These are phyloP conservation scores for Microstegium vimineum DNA, from an alignment of 176 grass and related monocot genomes.

Conservation along the genomic window DNA sequence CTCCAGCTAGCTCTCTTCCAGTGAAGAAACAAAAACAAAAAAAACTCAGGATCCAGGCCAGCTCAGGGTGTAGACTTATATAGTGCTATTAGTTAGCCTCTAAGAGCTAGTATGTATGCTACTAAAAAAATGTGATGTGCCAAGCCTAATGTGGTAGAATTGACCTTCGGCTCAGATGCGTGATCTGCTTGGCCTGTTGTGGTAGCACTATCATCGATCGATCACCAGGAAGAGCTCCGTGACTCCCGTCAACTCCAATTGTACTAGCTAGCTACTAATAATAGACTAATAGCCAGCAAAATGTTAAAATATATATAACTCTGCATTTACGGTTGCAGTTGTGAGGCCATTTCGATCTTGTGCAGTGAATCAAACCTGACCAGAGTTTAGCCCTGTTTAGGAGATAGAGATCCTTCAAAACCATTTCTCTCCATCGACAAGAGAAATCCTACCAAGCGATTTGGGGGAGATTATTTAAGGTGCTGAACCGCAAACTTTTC, in stretches of 20 bases:
- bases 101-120: conserved; percentile 20
- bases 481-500: background rate
- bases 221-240: conserved; percentile 12
- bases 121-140: background rate
- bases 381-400: background rate
- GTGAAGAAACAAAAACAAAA: background rate
- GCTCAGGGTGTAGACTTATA: background rate
- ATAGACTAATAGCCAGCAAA: background rate
- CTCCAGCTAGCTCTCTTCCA: background rate
- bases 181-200: conserved; percentile 23
- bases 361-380: background rate
- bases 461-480: background rate
- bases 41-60: background rate
- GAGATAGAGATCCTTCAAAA: background rate
- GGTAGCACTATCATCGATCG: background rate
- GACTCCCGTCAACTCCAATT: background rate
- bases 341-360: background rate
- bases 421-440: background rate
- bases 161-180: background rate
- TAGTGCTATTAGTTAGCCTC: background rate
- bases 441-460: background rate
- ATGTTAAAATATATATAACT: background rate
- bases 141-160: background rate
- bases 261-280: background rate
- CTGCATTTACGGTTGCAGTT: background rate